A percentile compares a stretch with the other conserved stretches of the same genome.
Conservation (phyloP, 164 flowering plant genomes). For the Kingdonia uniflora region DNA sequence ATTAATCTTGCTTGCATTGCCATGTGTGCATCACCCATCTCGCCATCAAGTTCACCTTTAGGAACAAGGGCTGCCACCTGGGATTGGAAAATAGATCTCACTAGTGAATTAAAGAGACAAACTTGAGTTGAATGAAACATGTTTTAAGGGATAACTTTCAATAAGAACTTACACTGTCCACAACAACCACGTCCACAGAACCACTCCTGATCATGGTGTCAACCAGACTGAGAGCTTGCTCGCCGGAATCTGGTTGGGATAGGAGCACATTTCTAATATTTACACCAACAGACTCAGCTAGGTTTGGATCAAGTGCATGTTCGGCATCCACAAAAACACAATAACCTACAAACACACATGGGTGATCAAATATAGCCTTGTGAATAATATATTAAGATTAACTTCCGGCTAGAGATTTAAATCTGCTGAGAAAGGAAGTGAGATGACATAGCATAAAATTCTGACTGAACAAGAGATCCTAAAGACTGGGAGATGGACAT, state of each 20-base stretch:
- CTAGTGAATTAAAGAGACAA: not conserved
- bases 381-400: no score
- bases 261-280: slow-evolving; percentile 75
- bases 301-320: slow-evolving; percentile 86
- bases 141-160: no score
- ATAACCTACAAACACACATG: slow-evolving; percentile 32
- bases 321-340: slow-evolving; percentile 95
- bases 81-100: not conserved
- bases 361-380: no score
- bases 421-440: no score
- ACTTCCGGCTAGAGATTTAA: no score
- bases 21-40: slow-evolving; percentile 99
- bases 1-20: slow-evolving; percentile 97
- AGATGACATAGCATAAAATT: no score
- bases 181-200: slow-evolving; percentile 89
- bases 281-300: slow-evolving; percentile 86
- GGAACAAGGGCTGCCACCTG: slow-evolving; percentile 99
- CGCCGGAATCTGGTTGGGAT: slow-evolving; percentile 93
- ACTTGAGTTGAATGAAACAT: not conserved
- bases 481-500: no score
- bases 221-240: slow-evolving; percentile 93
- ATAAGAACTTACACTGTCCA: slow-evolving; percentile 75
- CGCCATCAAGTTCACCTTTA: slow-evolving; percentile 95
- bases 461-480: no score
- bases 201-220: slow-evolving; percentile 91